Base-by-base conservation (phyloP, 2,329 filamentous ascomycete genomes). In the Fusarium redolens region DNA sequence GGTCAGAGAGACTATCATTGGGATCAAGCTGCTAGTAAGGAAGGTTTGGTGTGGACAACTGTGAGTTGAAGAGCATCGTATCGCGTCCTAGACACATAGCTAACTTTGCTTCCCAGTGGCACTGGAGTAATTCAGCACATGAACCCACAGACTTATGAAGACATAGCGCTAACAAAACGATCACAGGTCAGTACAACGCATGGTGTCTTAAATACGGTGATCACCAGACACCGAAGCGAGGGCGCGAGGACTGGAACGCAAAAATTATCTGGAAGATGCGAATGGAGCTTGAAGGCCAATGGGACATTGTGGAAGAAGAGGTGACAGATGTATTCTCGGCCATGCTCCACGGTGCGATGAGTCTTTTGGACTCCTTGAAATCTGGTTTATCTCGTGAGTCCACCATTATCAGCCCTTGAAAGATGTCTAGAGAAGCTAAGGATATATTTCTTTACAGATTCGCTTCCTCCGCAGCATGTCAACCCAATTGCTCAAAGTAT, bases 231-330 rank as follows among this genome's bases (percentile, higher is more conserved):
- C 1, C 14, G 9, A 74, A 65, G 5, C 68, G 68, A 2, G 63
- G 25, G 1, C 60, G 28, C n/a, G 60, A 76, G 18, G 74, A 81
- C 43, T 81, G 80, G 79, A 81, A 81, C 22, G 58, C 75, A 18
- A 68, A 79, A n/a, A 76, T 81, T 14, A 79, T 80, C 41, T 78
- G 74, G 75, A 80, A 79, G 43, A 80, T 81, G 79, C 74, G 75
- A 10, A 73, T 69, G 57, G 79, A 81, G 43, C 61, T 80, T 5
- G 76, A 69, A 12, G 70, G 43, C 15, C 68, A 75, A 38, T 81
- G 79, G 79, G 73, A 77, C 11, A 54, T 78, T 4, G 48, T 81
- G 8, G 75, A 79, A 57, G 79, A 81, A 18, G 77, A 81, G n/a
- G 65, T 69, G 6, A 12, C 65, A 0, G 59, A 45, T 2, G 59